A percentile compares a stretch with the other conserved stretches of the same genome.
These are phyloP conservation scores for Elsinoe perseae DNA, from an alignment of 2,329 filamentous ascomycete species.

Conservation along the genomic window DNA sequence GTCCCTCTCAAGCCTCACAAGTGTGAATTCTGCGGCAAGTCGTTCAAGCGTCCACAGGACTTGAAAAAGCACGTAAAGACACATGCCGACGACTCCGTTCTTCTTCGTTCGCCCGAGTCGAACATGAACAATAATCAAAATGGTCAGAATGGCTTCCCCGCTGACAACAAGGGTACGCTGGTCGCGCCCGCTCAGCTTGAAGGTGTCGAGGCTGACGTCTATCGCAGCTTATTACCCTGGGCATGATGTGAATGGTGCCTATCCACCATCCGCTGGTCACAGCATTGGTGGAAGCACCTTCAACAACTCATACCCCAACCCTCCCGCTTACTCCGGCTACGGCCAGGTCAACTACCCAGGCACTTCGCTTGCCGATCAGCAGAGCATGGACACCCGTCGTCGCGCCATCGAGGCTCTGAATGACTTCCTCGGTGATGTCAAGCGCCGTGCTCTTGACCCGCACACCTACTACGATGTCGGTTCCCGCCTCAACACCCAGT, in stretches of 20 bases:
- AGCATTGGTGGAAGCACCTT: conserved; percentile 21
- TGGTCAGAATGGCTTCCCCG: conserved; percentile 34
- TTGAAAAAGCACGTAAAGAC: conserved; percentile 99
- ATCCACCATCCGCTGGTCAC: conserved; percentile 25
- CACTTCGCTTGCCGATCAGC: conserved; percentile 31
- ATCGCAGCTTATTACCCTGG: conserved; percentile 25
- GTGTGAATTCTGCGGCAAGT: conserved; percentile 97
- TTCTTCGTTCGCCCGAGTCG: conserved; percentile 56
- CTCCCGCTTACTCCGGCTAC: conserved; percentile 30
- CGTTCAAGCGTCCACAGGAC: conserved; percentile 98
- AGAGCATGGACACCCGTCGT: conserved; percentile 62
- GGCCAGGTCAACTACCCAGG: conserved; percentile 42
- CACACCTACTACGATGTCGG: conserved; percentile 86
- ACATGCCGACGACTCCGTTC: conserved; percentile 87
- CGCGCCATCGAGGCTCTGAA: conserved; percentile 76
- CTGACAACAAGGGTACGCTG: conserved; percentile 25
- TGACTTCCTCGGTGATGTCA: conserved; percentile 88
- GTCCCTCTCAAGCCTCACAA: conserved; percentile 99
- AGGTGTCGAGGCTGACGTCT: conserved; percentile 16
- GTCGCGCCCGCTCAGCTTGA: conserved; percentile 16
- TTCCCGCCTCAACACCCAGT: conserved; percentile 70
- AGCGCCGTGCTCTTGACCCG: conserved; percentile 84
- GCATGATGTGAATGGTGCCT: conserved; percentile 19
- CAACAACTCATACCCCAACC: conserved; percentile 23
- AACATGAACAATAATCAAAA: conserved; percentile 35